Evolutionary conservation across 495 filamentous ascomycete species (phyloP), one percentile per base, ranked within the genome.

Genomic region (Choiromyces venosus): DNA sequence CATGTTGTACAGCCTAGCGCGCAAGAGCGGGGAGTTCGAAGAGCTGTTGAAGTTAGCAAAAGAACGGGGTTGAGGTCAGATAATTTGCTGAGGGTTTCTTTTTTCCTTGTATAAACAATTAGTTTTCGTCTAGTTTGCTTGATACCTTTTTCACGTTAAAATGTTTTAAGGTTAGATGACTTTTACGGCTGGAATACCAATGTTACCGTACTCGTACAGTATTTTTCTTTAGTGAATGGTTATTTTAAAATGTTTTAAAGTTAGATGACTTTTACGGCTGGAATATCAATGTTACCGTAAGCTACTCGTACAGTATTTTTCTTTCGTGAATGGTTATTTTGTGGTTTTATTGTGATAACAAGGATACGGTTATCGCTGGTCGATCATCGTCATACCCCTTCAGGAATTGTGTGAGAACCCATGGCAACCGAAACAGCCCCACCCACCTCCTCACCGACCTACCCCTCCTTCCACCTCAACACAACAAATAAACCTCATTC

Each of bases 11-110:
- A 66, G 18, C 39, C 44, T 79, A 46, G 76, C 76, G 19, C 71
- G 52, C 37, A 79, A 74, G 65, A 79, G 71, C 46, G 75, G 75
- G 36, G 76, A 79, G 68, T 74, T 78, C 35, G 71, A 78, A 42
- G 74, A 71, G 46, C 64, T 82, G 70, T 70, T 86, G 35, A 82
- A 84, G 69, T 65, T 75, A 40, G 84, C 83, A 68, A 29, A 65
- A n/a, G 38, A 70, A 71, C 68, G 36, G 73, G 61, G 37, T 68
- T 61, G 12, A 61, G 12, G 52, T 33, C 25, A 29, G 52, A 61
- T 18, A 61, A 61, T 33, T 16, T 61, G 25, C 52, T 33, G 52
- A 33, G 52, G 46, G 46, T 12, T 56, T 56, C 52, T 29, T 16
- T 61, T 18, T 33, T 33, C 10, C 12, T 16, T 0, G 25, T 61